Evolutionary conservation across 208 protist species (phyloP).

Genomic region (Borovskyia barvae): DNA sequence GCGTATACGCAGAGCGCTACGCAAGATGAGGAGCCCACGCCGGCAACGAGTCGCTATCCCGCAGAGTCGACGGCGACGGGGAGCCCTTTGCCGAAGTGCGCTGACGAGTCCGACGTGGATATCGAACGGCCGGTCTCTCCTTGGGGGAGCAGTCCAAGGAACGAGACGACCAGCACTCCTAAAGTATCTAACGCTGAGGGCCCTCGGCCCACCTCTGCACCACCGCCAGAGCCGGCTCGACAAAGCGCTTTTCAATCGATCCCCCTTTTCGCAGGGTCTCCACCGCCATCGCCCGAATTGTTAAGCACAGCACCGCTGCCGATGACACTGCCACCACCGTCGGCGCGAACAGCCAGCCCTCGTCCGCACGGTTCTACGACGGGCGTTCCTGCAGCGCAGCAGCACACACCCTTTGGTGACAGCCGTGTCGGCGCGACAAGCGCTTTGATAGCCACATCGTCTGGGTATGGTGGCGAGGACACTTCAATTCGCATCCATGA

Average conservation of each 20-base stretch:
- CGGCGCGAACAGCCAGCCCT: too few relatives aligned
- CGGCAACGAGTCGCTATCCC: constrained; percentile 8
- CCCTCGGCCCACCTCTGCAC: neutral
- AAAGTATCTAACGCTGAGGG: too few relatives aligned
- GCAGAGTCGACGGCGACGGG: constrained; percentile 26
- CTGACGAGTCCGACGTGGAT: constrained; percentile 24
- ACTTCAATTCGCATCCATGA: neutral
- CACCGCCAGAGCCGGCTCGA: neutral
- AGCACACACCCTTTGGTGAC: constrained; percentile 9
- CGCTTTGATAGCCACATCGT: neutral
- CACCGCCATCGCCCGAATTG: too few relatives aligned
- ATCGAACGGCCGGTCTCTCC: neutral
- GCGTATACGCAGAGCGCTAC: neutral
- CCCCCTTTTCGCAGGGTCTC: too few relatives aligned
- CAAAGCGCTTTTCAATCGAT: neutral
- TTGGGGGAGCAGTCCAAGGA: neutral
- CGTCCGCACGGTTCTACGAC: neutral
- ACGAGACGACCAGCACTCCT: too few relatives aligned
- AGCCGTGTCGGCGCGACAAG: neutral
- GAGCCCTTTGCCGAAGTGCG: constrained; percentile 33
- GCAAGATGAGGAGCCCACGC: constrained; percentile 5
- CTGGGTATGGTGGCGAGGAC: neutral
- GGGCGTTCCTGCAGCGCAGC: neutral
- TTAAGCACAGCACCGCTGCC: neutral
- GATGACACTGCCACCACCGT: neutral